phyloP scores from a whole-genome alignment of 306 rosid genomes.

The Sechiopsis laciniata region DNA sequence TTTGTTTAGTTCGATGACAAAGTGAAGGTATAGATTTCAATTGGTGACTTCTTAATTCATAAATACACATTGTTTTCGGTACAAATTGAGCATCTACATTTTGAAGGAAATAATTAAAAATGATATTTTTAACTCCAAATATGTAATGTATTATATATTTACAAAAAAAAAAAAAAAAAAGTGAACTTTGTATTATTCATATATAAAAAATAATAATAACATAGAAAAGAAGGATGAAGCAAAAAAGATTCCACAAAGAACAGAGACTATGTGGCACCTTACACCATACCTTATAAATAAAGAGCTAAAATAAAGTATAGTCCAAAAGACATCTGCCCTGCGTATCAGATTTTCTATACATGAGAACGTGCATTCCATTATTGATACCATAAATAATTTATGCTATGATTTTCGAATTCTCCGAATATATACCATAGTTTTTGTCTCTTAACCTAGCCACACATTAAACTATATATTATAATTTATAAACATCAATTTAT shows the following conservation, averaged over 20 bases:
- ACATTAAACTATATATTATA: slow-evolving; percentile 17
- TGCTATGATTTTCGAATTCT: slow-evolving; percentile 8
- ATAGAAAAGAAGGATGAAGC: not conserved
- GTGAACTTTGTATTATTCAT: not conserved
- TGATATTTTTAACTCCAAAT: not conserved
- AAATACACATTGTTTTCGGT: too few relatives aligned
- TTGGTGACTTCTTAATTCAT: too few relatives aligned
- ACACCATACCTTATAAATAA: slow-evolving; percentile 15
- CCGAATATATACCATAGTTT: slow-evolving; percentile 4
- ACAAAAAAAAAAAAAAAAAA: not conserved
- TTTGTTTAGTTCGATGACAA: too few relatives aligned
- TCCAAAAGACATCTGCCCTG: slow-evolving; percentile 19
- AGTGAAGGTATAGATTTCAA: too few relatives aligned
- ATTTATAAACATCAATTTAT: too few relatives aligned
- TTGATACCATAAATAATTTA: slow-evolving; percentile 1
- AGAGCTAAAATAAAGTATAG: slow-evolving; percentile 11
- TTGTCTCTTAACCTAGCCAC: not conserved
- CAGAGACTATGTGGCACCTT: not conserved
- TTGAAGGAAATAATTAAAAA: not conserved
- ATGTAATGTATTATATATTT: not conserved
- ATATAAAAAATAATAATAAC: too few relatives aligned
- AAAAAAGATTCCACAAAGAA: slow-evolving; percentile 9
- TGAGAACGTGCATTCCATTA: slow-evolving; percentile 22
- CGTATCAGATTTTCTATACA: slow-evolving; percentile 22
- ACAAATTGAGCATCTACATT: too few relatives aligned